A percentile compares a stretch with the other conserved stretches of the same genome.
Conservation (phyloP, 176 grass and related monocot genomes). For the Metroxylon sagu region DNA sequence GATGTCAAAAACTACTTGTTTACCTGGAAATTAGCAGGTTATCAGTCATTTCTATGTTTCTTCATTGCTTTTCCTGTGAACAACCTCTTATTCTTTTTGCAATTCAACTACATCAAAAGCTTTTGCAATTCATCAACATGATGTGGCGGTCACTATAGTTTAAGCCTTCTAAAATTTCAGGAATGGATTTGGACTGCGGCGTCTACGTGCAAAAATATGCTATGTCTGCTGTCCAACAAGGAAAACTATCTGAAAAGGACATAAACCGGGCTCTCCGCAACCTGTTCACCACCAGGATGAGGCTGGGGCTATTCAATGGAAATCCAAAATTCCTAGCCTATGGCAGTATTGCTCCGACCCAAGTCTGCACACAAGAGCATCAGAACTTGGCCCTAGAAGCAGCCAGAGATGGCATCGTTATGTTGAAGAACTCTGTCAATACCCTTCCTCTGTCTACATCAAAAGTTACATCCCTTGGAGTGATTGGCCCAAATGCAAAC, state of each 20-base stretch:
- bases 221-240: conserved; percentile 50
- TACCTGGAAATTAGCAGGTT: too few species aligned
- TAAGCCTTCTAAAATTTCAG: conserved; percentile 27
- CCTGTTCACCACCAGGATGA: conserved; percentile 67
- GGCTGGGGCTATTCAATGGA: conserved; percentile 76
- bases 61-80: too few species aligned
- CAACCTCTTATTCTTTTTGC: too few species aligned
- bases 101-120: too few species aligned
- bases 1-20: too few species aligned
- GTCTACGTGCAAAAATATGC: conserved; percentile 63
- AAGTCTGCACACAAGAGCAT: conserved; percentile 76
- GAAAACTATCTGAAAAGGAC: conserved; percentile 65
- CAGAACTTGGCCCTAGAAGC: conserved; percentile 62
- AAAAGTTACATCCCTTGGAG: conserved; percentile 44
- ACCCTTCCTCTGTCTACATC: conserved; percentile 56
- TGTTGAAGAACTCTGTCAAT: conserved; percentile 59
- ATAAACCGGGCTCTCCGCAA: conserved; percentile 77
- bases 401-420: conserved; percentile 69
- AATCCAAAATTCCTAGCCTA: conserved; percentile 42
- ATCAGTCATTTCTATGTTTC: too few species aligned
- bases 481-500: conserved; percentile 70
- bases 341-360: conserved; percentile 53
- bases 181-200: conserved; percentile 92
- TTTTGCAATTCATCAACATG: too few species aligned
- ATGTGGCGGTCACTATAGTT: too few species aligned